phyloP scores from a whole-genome alignment of 164 flowering plant genomes.

The Vitis vinifera region ASM3070453v1 NC_081809.1:20551001-20551500 shows the following conservation, averaged over 20 bases:
- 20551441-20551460: slow-evolving; percentile 6
- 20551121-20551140: not conserved
- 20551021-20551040: slow-evolving; percentile 9
- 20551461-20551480: slow-evolving; percentile 22
- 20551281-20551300: slow-evolving; percentile 15
- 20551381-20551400: slow-evolving; percentile 54
- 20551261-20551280: slow-evolving; percentile 12
- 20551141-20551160: slow-evolving; percentile 5
- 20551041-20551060: not conserved
- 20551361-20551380: slow-evolving; percentile 23
- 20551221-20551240: slow-evolving; percentile 21
- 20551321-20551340: slow-evolving; percentile 34
- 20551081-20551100: slow-evolving; percentile 9
- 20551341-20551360: slow-evolving; percentile 43
- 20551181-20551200: slow-evolving; percentile 6
- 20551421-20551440: slow-evolving; percentile 33
- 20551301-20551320: slow-evolving; percentile 39
- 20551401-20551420: slow-evolving; percentile 39
- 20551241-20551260: slow-evolving; percentile 25
- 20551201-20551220: slow-evolving; percentile 42
- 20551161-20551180: not conserved
- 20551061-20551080: not conserved
- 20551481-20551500: slow-evolving; percentile 26
- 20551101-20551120: slow-evolving; percentile 7
- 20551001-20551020: not conserved